Percentiles rank a stretch among this genome's conserved stretches.
These are phyloP conservation scores for Diaporthe helianthi DNA, from an alignment of 2,329 filamentous ascomycete genomes.

Conservation along the genomic window DNA sequence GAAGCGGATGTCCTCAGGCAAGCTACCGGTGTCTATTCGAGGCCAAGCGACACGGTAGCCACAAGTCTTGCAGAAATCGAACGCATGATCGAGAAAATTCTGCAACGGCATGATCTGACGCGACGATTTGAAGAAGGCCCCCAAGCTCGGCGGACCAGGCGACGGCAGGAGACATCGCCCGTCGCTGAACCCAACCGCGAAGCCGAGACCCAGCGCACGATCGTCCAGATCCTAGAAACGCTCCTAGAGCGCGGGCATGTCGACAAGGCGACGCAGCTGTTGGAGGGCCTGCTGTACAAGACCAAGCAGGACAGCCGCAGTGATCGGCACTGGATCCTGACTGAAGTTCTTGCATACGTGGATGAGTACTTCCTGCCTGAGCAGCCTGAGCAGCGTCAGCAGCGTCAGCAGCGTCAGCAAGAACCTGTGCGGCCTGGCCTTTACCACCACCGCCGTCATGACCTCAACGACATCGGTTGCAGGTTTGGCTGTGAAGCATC, in stretches of 20 bases:
- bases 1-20: background rate
- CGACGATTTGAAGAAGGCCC: background rate
- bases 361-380: conserved; percentile 3
- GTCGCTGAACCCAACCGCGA: background rate
- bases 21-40: background rate
- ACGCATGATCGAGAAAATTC: background rate
- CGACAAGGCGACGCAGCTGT: background rate
- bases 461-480: background rate
- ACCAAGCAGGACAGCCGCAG: background rate
- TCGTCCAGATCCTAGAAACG: background rate
- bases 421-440: background rate
- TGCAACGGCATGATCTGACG: conserved; percentile 3
- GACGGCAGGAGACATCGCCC: background rate
- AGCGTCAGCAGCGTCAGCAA: background rate
- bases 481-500: background rate
- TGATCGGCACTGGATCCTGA: conserved; percentile 20
- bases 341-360: conserved; percentile 6
- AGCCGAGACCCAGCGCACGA: background rate
- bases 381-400: background rate
- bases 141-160: background rate
- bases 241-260: background rate
- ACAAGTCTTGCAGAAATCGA: background rate
- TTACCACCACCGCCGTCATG: background rate
- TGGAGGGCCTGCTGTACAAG: conserved; percentile 8
- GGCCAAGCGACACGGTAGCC: background rate